Conservation (phyloP, 2,329 filamentous ascomycete species). For the Ceratocystis colombiana region DNA sequence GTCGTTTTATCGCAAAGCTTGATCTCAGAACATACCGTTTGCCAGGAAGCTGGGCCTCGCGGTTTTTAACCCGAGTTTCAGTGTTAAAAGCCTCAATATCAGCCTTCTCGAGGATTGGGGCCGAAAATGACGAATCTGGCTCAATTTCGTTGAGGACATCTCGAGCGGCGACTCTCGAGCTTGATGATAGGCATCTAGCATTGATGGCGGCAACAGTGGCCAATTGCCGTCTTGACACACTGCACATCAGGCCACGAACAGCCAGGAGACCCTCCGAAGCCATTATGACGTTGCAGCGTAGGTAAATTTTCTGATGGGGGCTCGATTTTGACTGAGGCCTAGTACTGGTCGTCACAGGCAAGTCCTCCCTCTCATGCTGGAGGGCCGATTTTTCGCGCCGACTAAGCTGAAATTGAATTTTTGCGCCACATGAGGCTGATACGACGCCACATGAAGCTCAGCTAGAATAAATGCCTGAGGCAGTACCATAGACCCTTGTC, state of each 20-base stretch:
- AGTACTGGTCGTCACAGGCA: conserved; percentile 8
- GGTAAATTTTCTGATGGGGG: background rate
- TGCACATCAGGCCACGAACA: conserved; percentile 28
- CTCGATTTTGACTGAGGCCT: background rate
- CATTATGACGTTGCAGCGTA: conserved; percentile 8
- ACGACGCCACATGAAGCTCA: background rate
- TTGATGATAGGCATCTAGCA: conserved; percentile 22
- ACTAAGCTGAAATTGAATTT: conserved; percentile 9
- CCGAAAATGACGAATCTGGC: conserved; percentile 30
- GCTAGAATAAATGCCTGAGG: background rate
- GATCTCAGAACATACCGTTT: conserved; percentile 35
- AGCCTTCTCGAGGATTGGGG: conserved; percentile 35
- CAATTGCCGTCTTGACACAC: conserved; percentile 21
- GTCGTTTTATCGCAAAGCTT: background rate
- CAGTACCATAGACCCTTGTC: background rate
- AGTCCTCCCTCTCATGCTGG: background rate
- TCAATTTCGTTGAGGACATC: conserved; percentile 25
- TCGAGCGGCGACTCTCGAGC: conserved; percentile 16
- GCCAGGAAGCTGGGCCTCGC: conserved; percentile 38
- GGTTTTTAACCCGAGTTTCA: conserved; percentile 32
- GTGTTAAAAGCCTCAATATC: conserved; percentile 36
- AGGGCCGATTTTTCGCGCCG: conserved; percentile 21
- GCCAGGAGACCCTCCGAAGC: conserved; percentile 28
- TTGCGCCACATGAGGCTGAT: conserved; percentile 19
- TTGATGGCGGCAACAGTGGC: conserved; percentile 27